Evolutionary conservation across 2,329 filamentous ascomycete genomes (phyloP).

Genomic region (Phoma sp.): DNA sequence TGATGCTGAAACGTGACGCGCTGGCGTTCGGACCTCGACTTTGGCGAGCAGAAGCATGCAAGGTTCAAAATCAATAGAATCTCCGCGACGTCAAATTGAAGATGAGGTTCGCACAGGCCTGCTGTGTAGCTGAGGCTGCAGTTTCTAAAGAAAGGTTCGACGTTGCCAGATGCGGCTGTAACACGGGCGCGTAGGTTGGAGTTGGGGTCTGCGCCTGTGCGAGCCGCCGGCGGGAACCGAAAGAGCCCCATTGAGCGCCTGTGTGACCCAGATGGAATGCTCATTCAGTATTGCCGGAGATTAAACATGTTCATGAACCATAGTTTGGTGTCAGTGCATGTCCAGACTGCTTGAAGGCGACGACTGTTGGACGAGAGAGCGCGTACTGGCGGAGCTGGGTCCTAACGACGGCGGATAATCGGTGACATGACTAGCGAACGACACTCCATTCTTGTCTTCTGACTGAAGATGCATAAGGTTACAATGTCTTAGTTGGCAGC

Average conservation of each 20-base stretch:
- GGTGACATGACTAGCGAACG: slow-evolving; percentile 29
- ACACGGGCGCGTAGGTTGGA: slow-evolving; percentile 24
- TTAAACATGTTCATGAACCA: slow-evolving; percentile 10
- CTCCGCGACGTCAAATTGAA: slow-evolving; percentile 13
- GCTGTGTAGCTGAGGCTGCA: slow-evolving; percentile 23
- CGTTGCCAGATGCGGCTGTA: slow-evolving; percentile 11
- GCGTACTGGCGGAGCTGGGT: slow-evolving; percentile 10
- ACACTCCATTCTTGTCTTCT: slow-evolving; percentile 23
- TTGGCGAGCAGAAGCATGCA: slow-evolving; percentile 19
- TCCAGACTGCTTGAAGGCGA: slow-evolving; percentile 20
- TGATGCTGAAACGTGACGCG: slow-evolving; percentile 30
- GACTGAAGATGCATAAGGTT: slow-evolving; percentile 22
- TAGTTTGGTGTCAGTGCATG: slow-evolving; percentile 17
- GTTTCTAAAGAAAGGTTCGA: slow-evolving; percentile 15
- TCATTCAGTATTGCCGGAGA: slow-evolving; percentile 24
- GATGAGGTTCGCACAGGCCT: slow-evolving; percentile 23
- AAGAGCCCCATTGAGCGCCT: slow-evolving; percentile 43
- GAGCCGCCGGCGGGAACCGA: too few relatives aligned
- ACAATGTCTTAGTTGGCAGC: slow-evolving; percentile 23
- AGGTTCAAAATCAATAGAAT: slow-evolving; percentile 19
- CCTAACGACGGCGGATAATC: slow-evolving; percentile 29
- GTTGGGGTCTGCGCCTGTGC: slow-evolving; percentile 38
- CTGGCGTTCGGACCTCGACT: slow-evolving; percentile 18
- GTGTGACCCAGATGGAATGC: slow-evolving; percentile 14
- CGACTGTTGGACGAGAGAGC: slow-evolving; percentile 20